Conservation (phyloP, 129 eudicot species). For the Arctium minus region DNA sequence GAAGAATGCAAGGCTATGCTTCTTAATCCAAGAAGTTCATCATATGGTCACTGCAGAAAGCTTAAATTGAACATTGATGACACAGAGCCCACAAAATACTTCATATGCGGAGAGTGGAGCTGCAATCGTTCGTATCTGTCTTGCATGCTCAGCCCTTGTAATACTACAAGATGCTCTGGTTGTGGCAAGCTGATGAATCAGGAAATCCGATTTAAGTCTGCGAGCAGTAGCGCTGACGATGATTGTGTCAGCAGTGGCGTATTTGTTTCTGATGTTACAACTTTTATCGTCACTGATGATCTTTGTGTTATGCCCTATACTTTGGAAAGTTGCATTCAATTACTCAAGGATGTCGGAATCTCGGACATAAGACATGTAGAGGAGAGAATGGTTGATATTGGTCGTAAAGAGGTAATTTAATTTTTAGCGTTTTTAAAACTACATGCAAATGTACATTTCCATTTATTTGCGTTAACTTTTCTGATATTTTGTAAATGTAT, state of each 20-base stretch:
- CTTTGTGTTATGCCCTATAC: constrained; percentile 13
- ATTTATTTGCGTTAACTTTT: no score
- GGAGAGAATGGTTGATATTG: neutral
- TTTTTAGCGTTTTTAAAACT: neutral
- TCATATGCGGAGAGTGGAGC: neutral
- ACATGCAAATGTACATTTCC: no score
- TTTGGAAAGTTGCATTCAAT: neutral
- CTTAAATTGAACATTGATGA: constrained; percentile 28
- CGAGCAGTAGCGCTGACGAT: neutral
- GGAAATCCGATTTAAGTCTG: neutral
- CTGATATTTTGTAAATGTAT: no score
- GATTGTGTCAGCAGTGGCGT: neutral
- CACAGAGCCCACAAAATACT: constrained; percentile 1
- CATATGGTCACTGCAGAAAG: neutral
- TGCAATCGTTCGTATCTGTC: no score
- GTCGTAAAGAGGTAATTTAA: neutral
- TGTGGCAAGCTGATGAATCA: constrained; percentile 7
- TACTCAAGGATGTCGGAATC: constrained; percentile 10
- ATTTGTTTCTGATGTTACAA: constrained; percentile 13
- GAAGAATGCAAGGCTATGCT: constrained; percentile 15
- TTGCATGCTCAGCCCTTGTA: neutral
- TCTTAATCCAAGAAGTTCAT: constrained; percentile 18
- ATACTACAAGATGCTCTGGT: neutral
- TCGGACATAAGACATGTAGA: neutral
- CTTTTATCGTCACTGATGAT: constrained; percentile 16